phyloP scores from a whole-genome alignment of 1,284 basidiomycete species.

The Fomitopsis palustris region DNA sequence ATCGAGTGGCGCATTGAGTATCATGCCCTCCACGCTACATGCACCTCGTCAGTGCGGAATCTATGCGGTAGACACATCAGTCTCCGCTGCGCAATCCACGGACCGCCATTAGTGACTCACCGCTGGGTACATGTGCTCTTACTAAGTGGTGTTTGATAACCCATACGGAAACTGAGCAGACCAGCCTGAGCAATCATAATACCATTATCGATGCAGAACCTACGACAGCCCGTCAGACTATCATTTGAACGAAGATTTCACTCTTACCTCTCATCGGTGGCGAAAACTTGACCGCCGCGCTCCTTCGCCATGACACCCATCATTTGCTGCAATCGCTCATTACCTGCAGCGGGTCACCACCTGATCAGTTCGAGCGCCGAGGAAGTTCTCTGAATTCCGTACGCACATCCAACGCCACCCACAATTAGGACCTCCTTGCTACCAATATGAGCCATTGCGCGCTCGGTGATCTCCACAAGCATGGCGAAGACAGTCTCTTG shows the following conservation, averaged over 20 bases:
- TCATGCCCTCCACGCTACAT: constrained; percentile 79
- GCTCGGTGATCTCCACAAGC: constrained; percentile 98
- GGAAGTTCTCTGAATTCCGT: not conserved
- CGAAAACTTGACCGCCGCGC: constrained; percentile 87
- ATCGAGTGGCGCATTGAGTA: not conserved
- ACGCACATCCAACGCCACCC: constrained; percentile 96
- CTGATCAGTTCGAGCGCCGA: constrained; percentile 5
- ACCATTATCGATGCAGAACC: constrained; percentile 99
- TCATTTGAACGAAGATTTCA: constrained; percentile 17
- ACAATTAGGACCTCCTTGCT: constrained; percentile 96
- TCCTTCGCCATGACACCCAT: constrained; percentile 97
- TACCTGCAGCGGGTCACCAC: constrained; percentile 51
- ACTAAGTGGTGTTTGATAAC: constrained; percentile 71
- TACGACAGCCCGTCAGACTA: constrained; percentile 28
- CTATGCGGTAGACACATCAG: constrained; percentile 37
- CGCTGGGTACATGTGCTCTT: constrained; percentile 85
- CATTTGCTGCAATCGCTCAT: constrained; percentile 94
- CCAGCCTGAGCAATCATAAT: constrained; percentile 99
- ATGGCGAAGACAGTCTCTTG: constrained; percentile 99
- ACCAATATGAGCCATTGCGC: constrained; percentile 98
- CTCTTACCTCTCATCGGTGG: constrained; percentile 89
- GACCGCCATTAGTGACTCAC: constrained; percentile 1
- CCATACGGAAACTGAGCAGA: constrained; percentile 90
- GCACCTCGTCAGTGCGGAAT: constrained; percentile 89
- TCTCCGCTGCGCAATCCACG: constrained; percentile 2